A percentile compares a stretch with the other conserved stretches of the same genome.
Conservation (phyloP, 345 rosid species). For the Eutrema heterophyllum region DNA sequence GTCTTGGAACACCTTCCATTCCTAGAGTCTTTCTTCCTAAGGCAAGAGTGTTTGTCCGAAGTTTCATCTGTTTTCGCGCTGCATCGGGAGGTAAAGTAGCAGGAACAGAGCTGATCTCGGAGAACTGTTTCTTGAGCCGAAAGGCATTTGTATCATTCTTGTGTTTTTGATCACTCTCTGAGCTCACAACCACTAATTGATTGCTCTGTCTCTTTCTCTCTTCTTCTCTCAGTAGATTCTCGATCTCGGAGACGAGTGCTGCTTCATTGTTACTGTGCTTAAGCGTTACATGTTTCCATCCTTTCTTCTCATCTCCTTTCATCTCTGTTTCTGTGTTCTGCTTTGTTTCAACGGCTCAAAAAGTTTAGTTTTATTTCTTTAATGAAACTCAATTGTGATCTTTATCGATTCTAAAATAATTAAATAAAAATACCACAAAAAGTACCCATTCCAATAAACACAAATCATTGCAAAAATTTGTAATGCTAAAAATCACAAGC, state of each 20-base stretch:
- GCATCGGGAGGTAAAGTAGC: slow-evolving; percentile 38
- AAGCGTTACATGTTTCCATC: slow-evolving; percentile 33
- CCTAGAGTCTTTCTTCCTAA: slow-evolving; percentile 37
- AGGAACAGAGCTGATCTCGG: slow-evolving; percentile 32
- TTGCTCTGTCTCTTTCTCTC: slow-evolving; percentile 28
- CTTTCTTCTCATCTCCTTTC: slow-evolving; percentile 25
- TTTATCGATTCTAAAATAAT: no score
- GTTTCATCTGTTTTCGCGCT: slow-evolving; percentile 41
- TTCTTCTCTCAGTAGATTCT: slow-evolving; percentile 30
- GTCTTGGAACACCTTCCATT: slow-evolving; percentile 45
- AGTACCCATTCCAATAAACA: no score
- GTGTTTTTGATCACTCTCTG: slow-evolving; percentile 27
- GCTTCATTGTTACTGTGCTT: slow-evolving; percentile 31
- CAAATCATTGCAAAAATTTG: no score
- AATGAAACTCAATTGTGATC: not conserved
- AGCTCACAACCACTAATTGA: not conserved
- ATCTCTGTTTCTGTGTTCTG: slow-evolving; percentile 31
- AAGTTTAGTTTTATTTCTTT: slow-evolving; percentile 11
- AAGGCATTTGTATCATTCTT: slow-evolving; percentile 25
- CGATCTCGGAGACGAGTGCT: slow-evolving; percentile 29
- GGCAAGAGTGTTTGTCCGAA: slow-evolving; percentile 56
- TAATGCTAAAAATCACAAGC: no score
- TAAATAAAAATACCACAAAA: no score
- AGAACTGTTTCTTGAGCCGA: slow-evolving; percentile 33
- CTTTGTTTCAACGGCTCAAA: slow-evolving; percentile 18